Evolutionary conservation across 2,329 filamentous ascomycete species (phyloP), one percentile per base, ranked within the genome.

Genomic region (Ophiostoma populinum): DNA sequence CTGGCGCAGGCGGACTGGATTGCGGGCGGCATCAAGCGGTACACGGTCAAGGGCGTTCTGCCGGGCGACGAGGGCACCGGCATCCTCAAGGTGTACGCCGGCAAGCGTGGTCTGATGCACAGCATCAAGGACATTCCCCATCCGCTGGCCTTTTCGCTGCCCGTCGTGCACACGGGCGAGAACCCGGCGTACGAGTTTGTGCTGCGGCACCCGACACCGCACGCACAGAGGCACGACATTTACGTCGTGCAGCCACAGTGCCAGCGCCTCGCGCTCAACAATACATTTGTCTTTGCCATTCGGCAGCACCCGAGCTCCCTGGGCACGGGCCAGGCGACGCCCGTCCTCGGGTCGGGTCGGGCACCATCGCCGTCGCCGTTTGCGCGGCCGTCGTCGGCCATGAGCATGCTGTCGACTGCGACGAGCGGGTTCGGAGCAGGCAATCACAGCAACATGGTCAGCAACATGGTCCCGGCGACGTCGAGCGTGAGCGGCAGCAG

Each of bases 161-260:
- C 90, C 1, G 75, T 98, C 34, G 70, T 83, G 24, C 90, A 98
- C 55, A 78, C 74, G 0, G 90, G 90, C 40, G 80, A 87, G 46
- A 98, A 98, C 50, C 90, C 90, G 3, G 72, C 81, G 0, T 98
- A 93, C 54, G 83, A 93, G 40, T 98, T 95, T 55, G 67, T 94
- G 30, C 79, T 78, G 25, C 74, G 90, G 5, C 90, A 98, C 52
- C 92, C 92, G 7, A 98, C 90, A 3, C 90, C 90, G 7, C 90
- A 98, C 53, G 90, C 90, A n/a, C 85, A 93, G 51, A 74, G 87
- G 27, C 86, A 98, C 54, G 90, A 98, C 52, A 75, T 98, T 39
- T 98, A 98, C 54, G 81, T 98, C 43, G 81, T 86, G 29, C 90
- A 95, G 51, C 90, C 92, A 1, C 92, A 98, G 55, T 98, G 90